Evolutionary conservation across 352 stramenopile genomes (phyloP).

Genomic region (Detonula confervacea): DNA sequence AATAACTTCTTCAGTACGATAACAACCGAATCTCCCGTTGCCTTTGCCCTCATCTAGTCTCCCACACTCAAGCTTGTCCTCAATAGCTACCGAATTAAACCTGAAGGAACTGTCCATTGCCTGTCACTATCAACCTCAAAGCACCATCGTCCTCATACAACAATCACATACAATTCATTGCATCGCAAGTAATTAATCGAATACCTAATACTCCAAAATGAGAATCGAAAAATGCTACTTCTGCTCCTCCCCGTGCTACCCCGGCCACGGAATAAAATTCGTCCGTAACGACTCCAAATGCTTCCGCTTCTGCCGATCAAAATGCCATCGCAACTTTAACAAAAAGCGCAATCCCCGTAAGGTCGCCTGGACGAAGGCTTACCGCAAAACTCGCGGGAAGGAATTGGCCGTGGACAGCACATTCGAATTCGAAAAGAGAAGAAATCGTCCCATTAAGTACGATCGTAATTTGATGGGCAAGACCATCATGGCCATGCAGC

Average conservation of each 20-base stretch:
- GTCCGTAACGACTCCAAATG: slow-evolving; percentile 99
- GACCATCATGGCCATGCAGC: slow-evolving; percentile 98
- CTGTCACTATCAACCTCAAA: too few relatives aligned
- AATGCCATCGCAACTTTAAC: slow-evolving; percentile 99
- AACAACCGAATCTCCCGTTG: too few relatives aligned
- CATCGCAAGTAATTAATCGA: not conserved
- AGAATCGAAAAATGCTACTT: slow-evolving; percentile 99
- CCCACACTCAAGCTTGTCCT: too few relatives aligned
- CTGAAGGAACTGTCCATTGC: too few relatives aligned
- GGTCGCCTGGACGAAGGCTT: slow-evolving; percentile 99
- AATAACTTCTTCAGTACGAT: too few relatives aligned
- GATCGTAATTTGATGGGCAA: slow-evolving; percentile 98
- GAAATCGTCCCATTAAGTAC: slow-evolving; percentile 99
- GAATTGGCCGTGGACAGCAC: slow-evolving; percentile 99
- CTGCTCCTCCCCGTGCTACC: slow-evolving; percentile 99
- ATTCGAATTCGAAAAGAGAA: slow-evolving; percentile 99
- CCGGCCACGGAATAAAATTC: slow-evolving; percentile 98
- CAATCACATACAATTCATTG: too few relatives aligned
- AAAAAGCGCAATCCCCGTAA: slow-evolving; percentile 99
- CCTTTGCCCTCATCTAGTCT: too few relatives aligned
- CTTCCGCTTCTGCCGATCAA: slow-evolving; percentile 99
- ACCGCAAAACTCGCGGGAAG: slow-evolving; percentile 96
- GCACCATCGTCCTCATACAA: too few relatives aligned
- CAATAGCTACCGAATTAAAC: too few relatives aligned
- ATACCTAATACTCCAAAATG: slow-evolving; percentile 82